Evolutionary conservation across 495 filamentous ascomycete genomes (phyloP), one percentile per base, ranked within the genome.

Genomic region (Letharia columbiana): DNA sequence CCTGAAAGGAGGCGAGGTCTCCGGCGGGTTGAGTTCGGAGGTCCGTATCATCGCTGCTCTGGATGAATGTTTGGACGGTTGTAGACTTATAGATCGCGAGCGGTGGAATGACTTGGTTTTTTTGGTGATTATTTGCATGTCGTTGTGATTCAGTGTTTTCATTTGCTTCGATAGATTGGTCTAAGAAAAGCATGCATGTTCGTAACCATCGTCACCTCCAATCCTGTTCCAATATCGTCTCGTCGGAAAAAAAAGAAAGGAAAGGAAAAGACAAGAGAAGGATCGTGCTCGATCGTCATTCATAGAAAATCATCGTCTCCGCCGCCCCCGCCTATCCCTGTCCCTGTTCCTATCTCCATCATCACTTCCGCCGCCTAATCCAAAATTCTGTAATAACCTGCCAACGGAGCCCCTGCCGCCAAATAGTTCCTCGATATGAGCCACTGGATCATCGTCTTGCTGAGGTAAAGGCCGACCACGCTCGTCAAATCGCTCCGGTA

Each of bases 401-500:
- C 69, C 67, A 28, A 67, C 41, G 13, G 37, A 49, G 3, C 71
- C 71, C 28, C 62, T 67, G 20, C 73, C 73, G 35, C 69, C 74
- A 5, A 83, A 62, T 8, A 82, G 66, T 31, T 76, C 71, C 58
- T 80, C 76, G 6, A 83, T 57, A 39, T 65, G 71, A 54, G 75
- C 76, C 3, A 71, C 72, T 8, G 77, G 66, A 20, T 78, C 72
- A 66, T 79, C 75, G 13, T 77, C 74, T 9, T 67, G 73, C 1
- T 77, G 69, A 3, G 75, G 72, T 15, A 82, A 72, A 1, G 80
- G 83, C 31, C 78, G 76, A 2, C 89, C 87, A 5, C 86, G 75
- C 10, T 75, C 68, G 67, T 91, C 87, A 67, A 91, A 91, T 1
- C 89, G 80, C 54, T 85, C 81, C 1, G 89, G 89, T 0, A 91